Percentiles rank a stretch among this genome's conserved stretches.
These are phyloP conservation scores for Arbutus unedo DNA, from an alignment of 148 eudicot species.

Conservation along the genomic window DNA sequence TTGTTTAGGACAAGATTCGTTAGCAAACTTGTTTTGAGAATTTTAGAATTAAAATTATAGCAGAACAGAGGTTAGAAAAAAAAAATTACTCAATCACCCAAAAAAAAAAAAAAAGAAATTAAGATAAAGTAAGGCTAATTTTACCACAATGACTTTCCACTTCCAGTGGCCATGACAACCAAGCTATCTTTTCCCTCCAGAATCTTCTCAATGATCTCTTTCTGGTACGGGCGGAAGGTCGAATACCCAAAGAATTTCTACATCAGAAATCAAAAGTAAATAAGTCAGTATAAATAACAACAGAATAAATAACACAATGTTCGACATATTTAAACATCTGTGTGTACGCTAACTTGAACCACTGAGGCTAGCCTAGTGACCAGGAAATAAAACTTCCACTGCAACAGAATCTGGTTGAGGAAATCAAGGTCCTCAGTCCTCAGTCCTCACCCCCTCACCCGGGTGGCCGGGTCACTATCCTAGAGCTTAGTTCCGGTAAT, in stretches of 20 bases:
- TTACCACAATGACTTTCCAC: conserved; percentile 83
- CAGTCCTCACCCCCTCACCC: too few species aligned
- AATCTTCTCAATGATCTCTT: conserved; percentile 63
- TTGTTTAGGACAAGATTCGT: conserved; percentile 14
- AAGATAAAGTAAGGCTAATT: not conserved
- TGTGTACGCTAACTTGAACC: not conserved
- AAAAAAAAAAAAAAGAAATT: not conserved
- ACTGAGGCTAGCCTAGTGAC: not conserved
- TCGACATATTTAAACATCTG: not conserved
- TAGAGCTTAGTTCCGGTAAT: not conserved
- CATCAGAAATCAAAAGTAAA: conserved; percentile 7
- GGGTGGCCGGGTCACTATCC: not conserved
- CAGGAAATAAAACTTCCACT: not conserved
- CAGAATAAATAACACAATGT: not conserved
- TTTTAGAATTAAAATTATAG: not conserved
- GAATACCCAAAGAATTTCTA: conserved; percentile 72
- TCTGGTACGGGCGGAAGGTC: conserved; percentile 60
- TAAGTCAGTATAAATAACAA: not conserved
- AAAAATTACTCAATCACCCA: not conserved
- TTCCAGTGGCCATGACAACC: conserved; percentile 87
- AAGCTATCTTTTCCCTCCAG: conserved; percentile 61
- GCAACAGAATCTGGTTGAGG: too few species aligned
- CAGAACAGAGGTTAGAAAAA: not conserved
- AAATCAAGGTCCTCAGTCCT: too few species aligned
- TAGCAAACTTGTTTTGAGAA: conserved; percentile 8